Evolutionary conservation across 2,329 filamentous ascomycete species (phyloP).

Genomic region (Hypoxylon sp.): DNA sequence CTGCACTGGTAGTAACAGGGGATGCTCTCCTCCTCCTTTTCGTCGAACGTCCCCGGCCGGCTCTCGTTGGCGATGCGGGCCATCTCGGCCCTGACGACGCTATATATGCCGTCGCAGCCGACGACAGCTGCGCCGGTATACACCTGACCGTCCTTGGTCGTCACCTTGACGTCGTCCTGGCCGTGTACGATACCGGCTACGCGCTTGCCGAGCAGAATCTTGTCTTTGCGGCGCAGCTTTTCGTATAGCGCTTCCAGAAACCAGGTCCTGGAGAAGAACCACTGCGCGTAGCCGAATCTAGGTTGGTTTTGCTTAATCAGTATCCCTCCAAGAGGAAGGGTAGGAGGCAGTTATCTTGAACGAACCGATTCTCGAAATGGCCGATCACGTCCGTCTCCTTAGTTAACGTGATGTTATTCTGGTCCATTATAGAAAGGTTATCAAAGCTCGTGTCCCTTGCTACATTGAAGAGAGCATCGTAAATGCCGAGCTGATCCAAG

Average conservation of each 20-base stretch:
- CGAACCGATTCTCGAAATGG: constrained; percentile 10
- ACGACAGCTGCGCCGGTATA: constrained; percentile 48
- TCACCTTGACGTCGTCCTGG: constrained; percentile 43
- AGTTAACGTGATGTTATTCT: constrained; percentile 25
- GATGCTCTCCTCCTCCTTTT: constrained; percentile 31
- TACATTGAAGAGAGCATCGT: constrained; percentile 40
- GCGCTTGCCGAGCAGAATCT: constrained; percentile 42
- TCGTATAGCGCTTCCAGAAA: constrained; percentile 48
- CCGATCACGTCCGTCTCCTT: constrained; percentile 4
- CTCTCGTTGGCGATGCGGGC: constrained; percentile 28
- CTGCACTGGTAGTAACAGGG: constrained; percentile 46
- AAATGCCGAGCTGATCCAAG: constrained; percentile 58
- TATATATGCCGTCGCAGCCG: constrained; percentile 53
- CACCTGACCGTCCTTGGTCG: constrained; percentile 42
- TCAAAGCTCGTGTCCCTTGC: constrained; percentile 13
- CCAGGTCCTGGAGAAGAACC: constrained; percentile 49
- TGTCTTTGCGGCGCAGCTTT: constrained; percentile 46
- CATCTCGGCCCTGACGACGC: constrained; percentile 47
- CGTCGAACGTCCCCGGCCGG: constrained; percentile 36
- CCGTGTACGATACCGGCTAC: constrained; percentile 42
- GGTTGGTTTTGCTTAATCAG: constrained; percentile 10
- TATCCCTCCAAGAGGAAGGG: not conserved
- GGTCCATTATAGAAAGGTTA: constrained; percentile 6
- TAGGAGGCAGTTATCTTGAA: not conserved
- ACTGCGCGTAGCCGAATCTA: constrained; percentile 45